Conservation (phyloP, 75 land plant species). For the Pinus albicaulis region DNA sequence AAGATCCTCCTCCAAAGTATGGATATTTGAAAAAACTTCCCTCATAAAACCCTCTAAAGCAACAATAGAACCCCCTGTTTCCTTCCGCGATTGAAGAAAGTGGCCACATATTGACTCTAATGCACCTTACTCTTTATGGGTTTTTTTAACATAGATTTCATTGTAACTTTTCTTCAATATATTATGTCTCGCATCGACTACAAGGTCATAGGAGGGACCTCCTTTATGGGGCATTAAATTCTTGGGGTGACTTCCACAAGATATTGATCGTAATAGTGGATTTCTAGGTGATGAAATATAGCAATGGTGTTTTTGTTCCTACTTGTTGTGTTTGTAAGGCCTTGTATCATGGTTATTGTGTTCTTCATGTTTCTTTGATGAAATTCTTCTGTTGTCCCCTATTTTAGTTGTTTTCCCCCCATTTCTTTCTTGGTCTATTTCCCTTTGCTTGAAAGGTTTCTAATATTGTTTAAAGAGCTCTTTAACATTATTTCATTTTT, state of each 20-base stretch:
- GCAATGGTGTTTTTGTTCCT: neutral
- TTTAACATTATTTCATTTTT: too few species aligned
- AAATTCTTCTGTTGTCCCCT: neutral
- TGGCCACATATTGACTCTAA: neutral
- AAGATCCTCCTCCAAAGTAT: slow-evolving; percentile 23
- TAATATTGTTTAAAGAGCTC: too few species aligned
- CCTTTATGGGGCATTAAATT: neutral
- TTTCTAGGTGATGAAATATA: slow-evolving; percentile 4
- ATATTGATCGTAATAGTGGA: neutral
- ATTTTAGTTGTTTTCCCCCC: neutral
- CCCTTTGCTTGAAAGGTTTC: neutral
- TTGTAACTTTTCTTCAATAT: slow-evolving; percentile 11
- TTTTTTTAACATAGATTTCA: slow-evolving; percentile 10
- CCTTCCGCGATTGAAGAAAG: neutral
- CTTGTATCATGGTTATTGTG: neutral
- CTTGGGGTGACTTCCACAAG: neutral
- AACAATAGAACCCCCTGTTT: neutral
- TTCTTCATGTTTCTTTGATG: slow-evolving; percentile 8
- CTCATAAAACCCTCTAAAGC: slow-evolving; percentile 13
- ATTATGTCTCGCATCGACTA: slow-evolving; percentile 5
- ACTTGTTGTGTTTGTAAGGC: neutral
- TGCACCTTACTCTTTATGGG: neutral
- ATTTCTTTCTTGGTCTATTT: slow-evolving; percentile 1
- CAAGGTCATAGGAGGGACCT: neutral
- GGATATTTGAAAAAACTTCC: slow-evolving; percentile 13